Evolutionary conservation across 768 basidiomycete genomes (phyloP).

Genomic region (Tulasnella sp.): DNA sequence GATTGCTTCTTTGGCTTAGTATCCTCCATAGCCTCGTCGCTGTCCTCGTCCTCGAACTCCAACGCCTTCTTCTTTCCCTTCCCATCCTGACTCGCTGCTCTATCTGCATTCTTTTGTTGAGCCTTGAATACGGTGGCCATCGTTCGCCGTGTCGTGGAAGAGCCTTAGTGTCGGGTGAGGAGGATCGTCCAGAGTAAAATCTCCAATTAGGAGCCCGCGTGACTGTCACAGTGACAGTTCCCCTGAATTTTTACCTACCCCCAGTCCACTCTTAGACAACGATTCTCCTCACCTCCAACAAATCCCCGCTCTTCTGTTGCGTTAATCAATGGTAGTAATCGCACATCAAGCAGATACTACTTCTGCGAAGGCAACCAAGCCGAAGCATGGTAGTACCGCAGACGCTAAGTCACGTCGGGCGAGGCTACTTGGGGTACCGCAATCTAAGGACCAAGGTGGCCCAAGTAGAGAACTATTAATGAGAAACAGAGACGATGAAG

Average conservation of each 20-base stretch:
- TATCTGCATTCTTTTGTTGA: slow-evolving; percentile 28
- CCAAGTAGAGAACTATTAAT: slow-evolving; percentile 11
- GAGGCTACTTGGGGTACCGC: not conserved
- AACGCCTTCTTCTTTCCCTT: slow-evolving; percentile 40
- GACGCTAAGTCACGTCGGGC: slow-evolving; percentile 4
- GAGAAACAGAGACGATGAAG: not conserved
- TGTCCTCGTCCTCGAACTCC: slow-evolving; percentile 34
- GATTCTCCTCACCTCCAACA: not conserved
- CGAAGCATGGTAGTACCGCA: not conserved
- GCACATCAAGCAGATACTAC: not conserved
- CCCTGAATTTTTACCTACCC: not conserved
- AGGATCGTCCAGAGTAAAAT: slow-evolving; percentile 19
- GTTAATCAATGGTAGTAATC: not conserved
- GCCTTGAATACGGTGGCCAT: slow-evolving; percentile 29
- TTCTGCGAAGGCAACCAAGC: not conserved
- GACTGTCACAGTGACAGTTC: not conserved
- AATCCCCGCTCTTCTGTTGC: not conserved
- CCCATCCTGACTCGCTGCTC: slow-evolving; percentile 3
- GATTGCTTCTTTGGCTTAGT: not conserved
- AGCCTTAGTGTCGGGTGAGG: not conserved
- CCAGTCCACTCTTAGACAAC: not conserved
- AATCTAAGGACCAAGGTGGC: not conserved
- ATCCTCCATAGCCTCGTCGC: slow-evolving; percentile 36
- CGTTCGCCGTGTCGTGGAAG: not conserved
- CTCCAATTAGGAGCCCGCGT: slow-evolving; percentile 6